phyloP scores from a whole-genome alignment of 306 rosid species.

The Acacia confusa region DNA sequence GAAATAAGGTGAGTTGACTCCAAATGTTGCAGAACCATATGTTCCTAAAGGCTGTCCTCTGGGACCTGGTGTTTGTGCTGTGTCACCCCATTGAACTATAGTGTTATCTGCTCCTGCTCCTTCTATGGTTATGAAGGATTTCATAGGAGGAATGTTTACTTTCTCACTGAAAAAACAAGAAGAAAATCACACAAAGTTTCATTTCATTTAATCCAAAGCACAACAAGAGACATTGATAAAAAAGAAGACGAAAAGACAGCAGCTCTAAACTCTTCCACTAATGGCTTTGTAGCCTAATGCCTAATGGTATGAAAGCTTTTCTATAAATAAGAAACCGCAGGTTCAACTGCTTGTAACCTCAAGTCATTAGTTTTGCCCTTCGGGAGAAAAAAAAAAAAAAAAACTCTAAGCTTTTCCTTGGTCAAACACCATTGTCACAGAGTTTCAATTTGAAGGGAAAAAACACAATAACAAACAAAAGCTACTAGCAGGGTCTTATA shows the following conservation, averaged over 20 bases:
- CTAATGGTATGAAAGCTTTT: no score
- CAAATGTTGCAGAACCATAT: conserved; percentile 85
- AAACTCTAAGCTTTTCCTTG: neutral
- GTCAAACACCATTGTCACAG: conserved; percentile 29
- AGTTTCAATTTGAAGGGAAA: conserved; percentile 22
- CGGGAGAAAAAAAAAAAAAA: no score
- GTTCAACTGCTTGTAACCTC: no score
- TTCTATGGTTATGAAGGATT: conserved; percentile 84
- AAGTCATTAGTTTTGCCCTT: no score
- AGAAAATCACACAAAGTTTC: neutral
- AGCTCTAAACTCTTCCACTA: no score
- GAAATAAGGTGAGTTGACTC: conserved; percentile 86
- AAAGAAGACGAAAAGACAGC: neutral
- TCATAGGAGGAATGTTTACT: conserved; percentile 72
- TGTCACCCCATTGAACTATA: conserved; percentile 98
- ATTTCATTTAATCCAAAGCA: neutral
- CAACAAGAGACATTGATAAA: conserved; percentile 14
- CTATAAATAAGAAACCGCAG: no score
- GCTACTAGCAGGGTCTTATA: neutral
- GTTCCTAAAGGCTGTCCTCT: conserved; percentile 78
- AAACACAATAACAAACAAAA: conserved; percentile 21
- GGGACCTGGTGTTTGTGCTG: conserved; percentile 76
- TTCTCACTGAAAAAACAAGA: conserved; percentile 62
- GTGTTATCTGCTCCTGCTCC: conserved; percentile 97
- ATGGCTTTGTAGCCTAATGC: no score